These are phyloP conservation scores for Russula emetica DNA, from an alignment of 768 basidiomycete species.

Conservation along the genomic window DNA sequence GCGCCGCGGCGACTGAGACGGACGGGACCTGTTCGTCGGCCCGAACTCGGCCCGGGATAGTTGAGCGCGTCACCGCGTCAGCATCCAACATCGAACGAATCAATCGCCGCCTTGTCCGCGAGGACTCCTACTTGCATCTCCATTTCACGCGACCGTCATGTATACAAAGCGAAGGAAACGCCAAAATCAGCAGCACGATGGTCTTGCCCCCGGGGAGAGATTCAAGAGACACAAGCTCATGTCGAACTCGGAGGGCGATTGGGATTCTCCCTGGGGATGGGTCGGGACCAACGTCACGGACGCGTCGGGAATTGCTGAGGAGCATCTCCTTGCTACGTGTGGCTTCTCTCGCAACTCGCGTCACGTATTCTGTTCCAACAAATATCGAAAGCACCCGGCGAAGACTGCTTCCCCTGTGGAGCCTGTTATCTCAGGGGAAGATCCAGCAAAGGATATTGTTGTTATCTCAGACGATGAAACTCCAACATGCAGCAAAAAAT, in stretches of 20 bases:
- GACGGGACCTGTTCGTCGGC: not conserved
- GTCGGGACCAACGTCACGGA: conserved; percentile 60
- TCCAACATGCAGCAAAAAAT: conserved; percentile 51
- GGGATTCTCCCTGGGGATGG: conserved; percentile 70
- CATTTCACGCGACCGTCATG: conserved; percentile 39
- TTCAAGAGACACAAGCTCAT: conserved; percentile 55
- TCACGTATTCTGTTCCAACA: conserved; percentile 56
- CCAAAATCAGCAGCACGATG: conserved; percentile 43
- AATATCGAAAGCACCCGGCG: conserved; percentile 38
- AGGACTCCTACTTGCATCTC: not conserved
- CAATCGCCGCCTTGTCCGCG: conserved; percentile 2
- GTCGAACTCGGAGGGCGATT: conserved; percentile 31
- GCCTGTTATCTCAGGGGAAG: conserved; percentile 35
- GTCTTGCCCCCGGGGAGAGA: conserved; percentile 56
- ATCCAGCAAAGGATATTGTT: conserved; percentile 59
- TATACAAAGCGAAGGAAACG: conserved; percentile 56
- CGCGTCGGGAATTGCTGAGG: conserved; percentile 55
- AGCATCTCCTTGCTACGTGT: conserved; percentile 64
- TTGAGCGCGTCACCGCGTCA: conserved; percentile 11
- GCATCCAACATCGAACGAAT: conserved; percentile 8
- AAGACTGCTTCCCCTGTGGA: conserved; percentile 27
- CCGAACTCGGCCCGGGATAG: conserved; percentile 7
- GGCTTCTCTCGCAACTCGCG: conserved; percentile 54
- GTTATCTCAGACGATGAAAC: conserved; percentile 66
- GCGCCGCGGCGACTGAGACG: not conserved